Evolutionary conservation across 192 early-diverging fungal genomes (phyloP), one percentile per base, ranked within the genome.

Genomic region (Mortierella antarctica): DNA sequence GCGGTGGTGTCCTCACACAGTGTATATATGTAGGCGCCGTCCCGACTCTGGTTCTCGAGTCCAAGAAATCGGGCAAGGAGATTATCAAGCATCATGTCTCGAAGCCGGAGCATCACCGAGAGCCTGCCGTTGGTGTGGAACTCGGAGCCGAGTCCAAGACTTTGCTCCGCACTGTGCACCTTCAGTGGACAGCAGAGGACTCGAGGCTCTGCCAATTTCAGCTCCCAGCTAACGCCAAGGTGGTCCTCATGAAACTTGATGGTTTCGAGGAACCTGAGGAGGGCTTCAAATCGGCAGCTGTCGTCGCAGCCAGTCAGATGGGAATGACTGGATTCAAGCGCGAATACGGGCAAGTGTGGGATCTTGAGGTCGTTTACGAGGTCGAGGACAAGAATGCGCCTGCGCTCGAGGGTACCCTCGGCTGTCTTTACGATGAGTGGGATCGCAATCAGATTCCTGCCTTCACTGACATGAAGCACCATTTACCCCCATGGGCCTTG

Each of bases 381-480:
- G 76, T 79, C 31, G 51, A 65, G 63, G 51, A 21, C 44, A 53
- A 60, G 58, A 65, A 75, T 42, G 67, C 78, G 5, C 67, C 69
- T 10, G 42, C 78, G n/a, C 18, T 80, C 5, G 57, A 70, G 23
- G 82, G 70, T 6, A 62, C 58, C 13, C 65, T 86, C 40, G 70
- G 68, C n/a, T 88, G 87, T 42, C 58, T 73, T 8, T 88, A 88
- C 23, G 87, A 88, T 65, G 87, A 88, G 49, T 88, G 87, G 87
- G 77, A 74, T n/a, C 55, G 73, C 8, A 78, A 74, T 0, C 71
- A 82, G 56, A 74, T 86, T n/a, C 87, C 85, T 48, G 87, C 87
- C 4, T 88, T 84, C 51, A 77, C 83, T 1, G 39, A 54, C 13
- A 56, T 86, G 62, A 83, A 71, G 39, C 55, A 83, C 45, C 47